Base-by-base conservation (phyloP, 1,284 basidiomycete genomes). In the Inonotus obliquus region DNA sequence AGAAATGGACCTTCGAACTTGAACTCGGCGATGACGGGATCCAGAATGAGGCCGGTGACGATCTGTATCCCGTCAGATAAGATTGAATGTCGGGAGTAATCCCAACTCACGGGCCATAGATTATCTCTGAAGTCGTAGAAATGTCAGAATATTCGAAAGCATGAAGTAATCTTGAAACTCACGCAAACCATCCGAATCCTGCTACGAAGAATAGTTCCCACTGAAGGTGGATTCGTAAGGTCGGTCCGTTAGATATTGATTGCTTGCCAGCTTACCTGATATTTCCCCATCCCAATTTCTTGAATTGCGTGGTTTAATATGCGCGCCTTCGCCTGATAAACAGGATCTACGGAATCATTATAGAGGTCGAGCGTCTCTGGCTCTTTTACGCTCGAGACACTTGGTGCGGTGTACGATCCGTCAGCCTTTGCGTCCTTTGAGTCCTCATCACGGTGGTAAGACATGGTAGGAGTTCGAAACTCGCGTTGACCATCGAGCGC, bases 101-200 rank as follows among this genome's bases (percentile, higher is more conserved):
- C 27, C 41, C 4, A 71, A 25, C 80, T 61, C 60, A 86, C 83
- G 10, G 83, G 85, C 85, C 85, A 87, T 19, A 86, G 75, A 63
- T 84, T 87, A 69, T 86, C 86, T 47, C 82, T 83, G 67, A 29
- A 57, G 41, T 54, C 51, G 41, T 61, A 17, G 60, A 61, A 41
- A 55, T 51, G 65, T 48, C 65, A 21, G 59, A 37, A 38, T 39
- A 32, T 54, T 27, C 27, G 29, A 35, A 48, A 17, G 4, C 11
- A 32, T 21, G 55, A n/a, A 9, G 1, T n/a, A 2, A 44, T n/a
- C 32, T 9, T 2, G 41, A 44, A n/a, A 76, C 84, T 72, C 71
- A 86, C 83, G 85, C 84, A 66, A 88, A 78, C 84, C 85, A 88
- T 54, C 86, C 86, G 73, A 88, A 86, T 5, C 83, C 83, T 17